Percentiles rank a stretch among this genome's conserved stretches.
Evolutionary conservation across 2,329 filamentous ascomycete species (phyloP).

Genomic region (Aureobasidium pullulans): DNA sequence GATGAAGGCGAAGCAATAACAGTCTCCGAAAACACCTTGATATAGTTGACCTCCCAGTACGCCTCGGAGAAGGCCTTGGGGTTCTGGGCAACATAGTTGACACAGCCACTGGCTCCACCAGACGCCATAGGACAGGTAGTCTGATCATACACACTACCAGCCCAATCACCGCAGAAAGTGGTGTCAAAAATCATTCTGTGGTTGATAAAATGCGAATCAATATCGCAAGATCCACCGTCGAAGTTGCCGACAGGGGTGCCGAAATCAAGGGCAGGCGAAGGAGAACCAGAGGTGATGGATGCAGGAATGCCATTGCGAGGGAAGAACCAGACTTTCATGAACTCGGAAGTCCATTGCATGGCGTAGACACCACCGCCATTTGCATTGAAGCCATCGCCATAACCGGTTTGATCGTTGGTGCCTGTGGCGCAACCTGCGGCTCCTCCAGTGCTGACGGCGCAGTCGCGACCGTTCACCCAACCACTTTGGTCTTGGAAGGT

Average conservation of each 20-base stretch:
- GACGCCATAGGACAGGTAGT: conserved; percentile 15
- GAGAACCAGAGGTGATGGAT: conserved; percentile 47
- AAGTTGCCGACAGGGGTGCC: conserved; percentile 53
- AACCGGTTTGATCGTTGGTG: conserved; percentile 15
- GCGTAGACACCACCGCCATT: conserved; percentile 38
- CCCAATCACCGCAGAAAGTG: conserved; percentile 30
- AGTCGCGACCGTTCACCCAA: conserved; percentile 41
- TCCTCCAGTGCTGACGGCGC: conserved; percentile 40
- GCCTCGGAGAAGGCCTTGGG: conserved; percentile 18
- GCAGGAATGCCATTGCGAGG: conserved; percentile 54
- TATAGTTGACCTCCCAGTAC: conserved; percentile 20
- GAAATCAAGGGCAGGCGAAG: conserved; percentile 47
- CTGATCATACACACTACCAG: conserved; percentile 15
- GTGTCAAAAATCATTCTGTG: conserved; percentile 58
- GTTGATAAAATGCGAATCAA: conserved; percentile 28
- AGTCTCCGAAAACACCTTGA: conserved; percentile 18
- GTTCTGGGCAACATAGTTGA: conserved; percentile 18
- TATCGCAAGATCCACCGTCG: conserved; percentile 31
- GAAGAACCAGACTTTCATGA: conserved; percentile 79
- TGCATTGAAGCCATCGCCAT: conserved; percentile 45
- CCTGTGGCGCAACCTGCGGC: conserved; percentile 28
- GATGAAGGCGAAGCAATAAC: background rate
- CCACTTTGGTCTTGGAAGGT: conserved; percentile 34
- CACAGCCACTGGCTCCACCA: conserved; percentile 10
- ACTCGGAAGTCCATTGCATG: conserved; percentile 58